Conservation (phyloP, 1,284 basidiomycete species). For the Macrocybe sp. region DNA sequence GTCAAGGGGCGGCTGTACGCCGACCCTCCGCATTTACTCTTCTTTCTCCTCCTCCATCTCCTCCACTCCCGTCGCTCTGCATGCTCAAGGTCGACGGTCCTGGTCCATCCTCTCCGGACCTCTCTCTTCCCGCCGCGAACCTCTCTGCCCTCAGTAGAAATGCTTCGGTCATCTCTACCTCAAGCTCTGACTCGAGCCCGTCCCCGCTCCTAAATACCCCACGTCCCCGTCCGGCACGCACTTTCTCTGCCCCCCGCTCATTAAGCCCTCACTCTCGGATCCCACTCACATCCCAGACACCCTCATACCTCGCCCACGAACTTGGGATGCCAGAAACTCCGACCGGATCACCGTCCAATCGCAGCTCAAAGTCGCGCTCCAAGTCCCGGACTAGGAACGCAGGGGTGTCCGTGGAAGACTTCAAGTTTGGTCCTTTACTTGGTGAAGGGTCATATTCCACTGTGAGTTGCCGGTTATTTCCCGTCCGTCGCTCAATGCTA, state of each 20-base stretch:
- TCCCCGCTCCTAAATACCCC: slow-evolving; percentile 34
- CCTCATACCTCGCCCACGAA: slow-evolving; percentile 57
- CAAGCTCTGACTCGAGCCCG: slow-evolving; percentile 50
- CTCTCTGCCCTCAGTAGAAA: slow-evolving; percentile 69
- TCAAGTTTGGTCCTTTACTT: slow-evolving; percentile 63
- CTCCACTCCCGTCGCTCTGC: slow-evolving; percentile 13
- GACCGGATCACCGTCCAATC: slow-evolving; percentile 14
- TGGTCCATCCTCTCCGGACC: not conserved
- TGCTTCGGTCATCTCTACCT: slow-evolving; percentile 69
- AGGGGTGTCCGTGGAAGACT: slow-evolving; percentile 52
- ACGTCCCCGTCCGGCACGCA: slow-evolving; percentile 50
- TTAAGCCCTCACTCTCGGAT: slow-evolving; percentile 46
- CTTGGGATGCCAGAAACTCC: slow-evolving; percentile 33
- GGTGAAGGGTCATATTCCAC: slow-evolving; percentile 83
- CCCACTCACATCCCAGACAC: slow-evolving; percentile 41
- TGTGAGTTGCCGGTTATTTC: slow-evolving; percentile 34
- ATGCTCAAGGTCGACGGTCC: slow-evolving; percentile 4
- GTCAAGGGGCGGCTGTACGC: not conserved
- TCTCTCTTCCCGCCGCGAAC: slow-evolving; percentile 24
- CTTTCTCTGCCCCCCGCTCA: slow-evolving; percentile 62
- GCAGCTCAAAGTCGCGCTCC: slow-evolving; percentile 25
- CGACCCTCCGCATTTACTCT: not conserved
- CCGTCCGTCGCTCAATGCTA: slow-evolving; percentile 10
- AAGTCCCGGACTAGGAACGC: slow-evolving; percentile 40
- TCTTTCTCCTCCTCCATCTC: slow-evolving; percentile 38